These are phyloP conservation scores for Monosporozyma unispora DNA, from an alignment of 805 yeast species.

Conservation along the genomic window DNA sequence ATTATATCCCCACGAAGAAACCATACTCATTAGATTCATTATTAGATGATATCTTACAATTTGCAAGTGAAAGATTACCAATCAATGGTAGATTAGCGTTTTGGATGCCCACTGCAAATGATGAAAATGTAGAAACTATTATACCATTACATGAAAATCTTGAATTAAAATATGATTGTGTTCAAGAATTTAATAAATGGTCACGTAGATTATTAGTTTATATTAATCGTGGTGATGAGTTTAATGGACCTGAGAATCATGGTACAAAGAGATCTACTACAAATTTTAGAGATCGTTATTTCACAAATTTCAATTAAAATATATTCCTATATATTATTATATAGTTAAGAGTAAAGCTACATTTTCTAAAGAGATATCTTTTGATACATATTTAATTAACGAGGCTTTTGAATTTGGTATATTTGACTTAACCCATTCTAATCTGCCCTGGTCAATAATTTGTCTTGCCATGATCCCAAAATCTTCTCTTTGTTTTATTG, in stretches of 20 bases:
- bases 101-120: slow-evolving; percentile 98
- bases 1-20: slow-evolving; percentile 87
- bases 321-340: background rate
- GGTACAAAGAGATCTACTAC: slow-evolving; percentile 38
- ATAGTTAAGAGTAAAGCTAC: slow-evolving; percentile 38
- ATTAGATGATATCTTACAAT: slow-evolving; percentile 67
- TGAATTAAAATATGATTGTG: slow-evolving; percentile 63
- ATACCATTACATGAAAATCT: slow-evolving; percentile 74
- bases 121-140: slow-evolving; percentile 56
- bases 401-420: slow-evolving; percentile 33
- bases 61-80: slow-evolving; percentile 63
- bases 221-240: slow-evolving; percentile 51
- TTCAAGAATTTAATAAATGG: slow-evolving; percentile 90
- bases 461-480: slow-evolving; percentile 65
- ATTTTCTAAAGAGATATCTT: slow-evolving; percentile 61
- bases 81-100: slow-evolving; percentile 75
- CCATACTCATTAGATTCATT: slow-evolving; percentile 74
- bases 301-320: slow-evolving; percentile 47
- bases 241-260: slow-evolving; percentile 40
- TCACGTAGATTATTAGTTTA: slow-evolving; percentile 79
- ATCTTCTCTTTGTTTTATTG: slow-evolving; percentile 40
- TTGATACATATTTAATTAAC: slow-evolving; percentile 50
- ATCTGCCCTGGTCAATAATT: slow-evolving; percentile 64
- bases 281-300: slow-evolving; percentile 72
- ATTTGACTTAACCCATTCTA: slow-evolving; percentile 32